phyloP scores from a whole-genome alignment of 2,329 filamentous ascomycete genomes.

The Talaromyces sp. region DNA sequence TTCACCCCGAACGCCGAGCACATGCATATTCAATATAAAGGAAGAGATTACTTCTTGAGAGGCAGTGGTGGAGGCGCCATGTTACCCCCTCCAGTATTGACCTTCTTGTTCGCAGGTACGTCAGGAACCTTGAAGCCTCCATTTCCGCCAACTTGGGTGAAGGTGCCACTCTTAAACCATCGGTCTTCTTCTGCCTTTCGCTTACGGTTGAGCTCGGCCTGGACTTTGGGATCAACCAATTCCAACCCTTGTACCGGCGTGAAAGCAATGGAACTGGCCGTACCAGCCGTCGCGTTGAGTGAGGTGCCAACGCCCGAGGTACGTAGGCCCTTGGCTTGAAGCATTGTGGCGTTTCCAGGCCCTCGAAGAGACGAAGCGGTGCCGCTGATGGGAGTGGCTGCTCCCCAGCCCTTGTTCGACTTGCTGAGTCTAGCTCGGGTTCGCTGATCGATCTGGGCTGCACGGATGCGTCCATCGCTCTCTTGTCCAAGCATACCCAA shows the following conservation, averaged over 20 bases:
- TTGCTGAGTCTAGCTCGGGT: slow-evolving; percentile 90
- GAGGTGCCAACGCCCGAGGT: slow-evolving; percentile 76
- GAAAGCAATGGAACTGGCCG: slow-evolving; percentile 83
- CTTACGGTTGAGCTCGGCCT: slow-evolving; percentile 83
- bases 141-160: slow-evolving; percentile 72
- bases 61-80: slow-evolving; percentile 44
- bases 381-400: slow-evolving; percentile 55
- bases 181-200: slow-evolving; percentile 89
- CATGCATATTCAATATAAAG: slow-evolving; percentile 3
- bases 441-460: slow-evolving; percentile 84
- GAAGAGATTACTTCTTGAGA: slow-evolving; percentile 21
- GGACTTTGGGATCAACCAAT: slow-evolving; percentile 87
- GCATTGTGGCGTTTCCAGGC: slow-evolving; percentile 60
- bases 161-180: slow-evolving; percentile 97
- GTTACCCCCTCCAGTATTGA: slow-evolving; percentile 61
- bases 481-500: slow-evolving; percentile 92
- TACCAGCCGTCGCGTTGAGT: slow-evolving; percentile 63
- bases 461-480: slow-evolving; percentile 84
- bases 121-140: slow-evolving; percentile 79
- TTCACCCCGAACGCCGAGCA: slow-evolving; percentile 12
- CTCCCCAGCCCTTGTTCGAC: slow-evolving; percentile 94
- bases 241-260: slow-evolving; percentile 93
- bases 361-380: slow-evolving; percentile 76
- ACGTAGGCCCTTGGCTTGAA: slow-evolving; percentile 68
- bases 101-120: slow-evolving; percentile 69